phyloP scores from a whole-genome alignment of 1,284 basidiomycete species.

The Malassezia sp. region DNA sequence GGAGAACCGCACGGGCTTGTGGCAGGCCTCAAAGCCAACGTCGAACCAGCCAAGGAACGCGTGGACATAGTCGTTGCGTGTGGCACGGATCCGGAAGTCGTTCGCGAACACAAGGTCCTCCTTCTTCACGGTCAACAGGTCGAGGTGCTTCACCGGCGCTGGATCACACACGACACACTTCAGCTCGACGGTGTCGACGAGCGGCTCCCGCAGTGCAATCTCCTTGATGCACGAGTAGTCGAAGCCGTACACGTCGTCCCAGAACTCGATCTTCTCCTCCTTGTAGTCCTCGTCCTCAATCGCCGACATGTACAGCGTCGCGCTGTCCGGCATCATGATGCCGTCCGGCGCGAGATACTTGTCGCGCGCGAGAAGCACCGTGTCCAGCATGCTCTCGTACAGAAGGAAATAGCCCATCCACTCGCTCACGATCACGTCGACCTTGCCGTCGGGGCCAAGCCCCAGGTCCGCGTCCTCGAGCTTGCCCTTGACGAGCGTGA shows the following conservation, averaged over 20 bases:
- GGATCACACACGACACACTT: slow-evolving; percentile 45
- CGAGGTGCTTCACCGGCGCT: slow-evolving; percentile 52
- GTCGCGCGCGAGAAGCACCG: slow-evolving; percentile 89
- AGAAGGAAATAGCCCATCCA: slow-evolving; percentile 77
- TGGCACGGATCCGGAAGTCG: slow-evolving; percentile 69
- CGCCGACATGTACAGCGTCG: slow-evolving; percentile 83
- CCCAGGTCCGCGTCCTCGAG: slow-evolving; percentile 68
- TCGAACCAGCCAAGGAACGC: slow-evolving; percentile 99
- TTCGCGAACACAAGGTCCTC: slow-evolving; percentile 81
- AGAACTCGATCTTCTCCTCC: slow-evolving; percentile 90
- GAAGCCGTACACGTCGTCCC: slow-evolving; percentile 99
- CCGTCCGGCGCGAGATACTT: slow-evolving; percentile 78
- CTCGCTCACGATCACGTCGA: slow-evolving; percentile 97
- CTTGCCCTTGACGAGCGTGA: slow-evolving; percentile 94
- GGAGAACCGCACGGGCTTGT: slow-evolving; percentile 69
- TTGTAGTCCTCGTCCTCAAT: slow-evolving; percentile 99
- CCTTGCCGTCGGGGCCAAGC: slow-evolving; percentile 40
- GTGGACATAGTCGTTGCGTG: slow-evolving; percentile 83
- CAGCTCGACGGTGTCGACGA: slow-evolving; percentile 78
- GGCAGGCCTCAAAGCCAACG: slow-evolving; percentile 85
- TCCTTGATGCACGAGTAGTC: slow-evolving; percentile 99
- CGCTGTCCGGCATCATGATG: slow-evolving; percentile 89
- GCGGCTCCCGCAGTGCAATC: slow-evolving; percentile 86
- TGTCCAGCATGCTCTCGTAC: slow-evolving; percentile 99
- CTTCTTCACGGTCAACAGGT: slow-evolving; percentile 83